Conservation (phyloP, 495 filamentous ascomycete genomes). For the Pyronema omphalodes region DNA sequence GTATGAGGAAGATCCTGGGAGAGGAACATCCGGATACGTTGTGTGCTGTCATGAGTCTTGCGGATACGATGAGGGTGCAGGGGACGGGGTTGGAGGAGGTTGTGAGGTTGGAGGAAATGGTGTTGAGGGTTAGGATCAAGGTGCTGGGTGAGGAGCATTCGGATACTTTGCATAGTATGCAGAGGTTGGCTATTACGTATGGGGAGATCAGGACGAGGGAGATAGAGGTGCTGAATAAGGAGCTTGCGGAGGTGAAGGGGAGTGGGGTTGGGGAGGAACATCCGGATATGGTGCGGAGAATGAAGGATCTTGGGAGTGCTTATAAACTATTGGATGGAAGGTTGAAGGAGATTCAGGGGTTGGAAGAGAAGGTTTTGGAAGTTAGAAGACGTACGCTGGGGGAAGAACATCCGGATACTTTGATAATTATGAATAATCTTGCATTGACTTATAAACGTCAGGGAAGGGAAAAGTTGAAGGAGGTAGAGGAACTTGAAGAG, state of each 20-base stretch:
- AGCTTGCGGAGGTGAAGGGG: constrained; percentile 12
- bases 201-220: constrained; percentile 16
- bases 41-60: not conserved
- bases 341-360: not conserved
- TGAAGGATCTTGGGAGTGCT: constrained; percentile 17
- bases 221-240: constrained; percentile 13
- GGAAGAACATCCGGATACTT: constrained; percentile 25
- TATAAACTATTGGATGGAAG: not conserved
- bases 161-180: constrained; percentile 26
- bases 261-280: constrained; percentile 22
- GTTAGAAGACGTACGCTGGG: not conserved
- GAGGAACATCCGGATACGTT: too few relatives aligned
- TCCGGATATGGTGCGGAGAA: constrained; percentile 24
- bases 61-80: not conserved
- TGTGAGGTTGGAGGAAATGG: too few relatives aligned
- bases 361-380: not conserved
- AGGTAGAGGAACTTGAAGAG: not conserved
- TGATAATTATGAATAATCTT: not conserved
- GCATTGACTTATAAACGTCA: not conserved
- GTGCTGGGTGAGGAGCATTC: too few relatives aligned
- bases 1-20: not conserved
- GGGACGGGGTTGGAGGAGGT: not conserved
- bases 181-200: constrained; percentile 26
- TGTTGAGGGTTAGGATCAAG: too few relatives aligned
- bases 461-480: not conserved